These are phyloP conservation scores for Heterobasidion parviporum DNA, from an alignment of 1,284 basidiomycete genomes.

Conservation along the genomic window DNA sequence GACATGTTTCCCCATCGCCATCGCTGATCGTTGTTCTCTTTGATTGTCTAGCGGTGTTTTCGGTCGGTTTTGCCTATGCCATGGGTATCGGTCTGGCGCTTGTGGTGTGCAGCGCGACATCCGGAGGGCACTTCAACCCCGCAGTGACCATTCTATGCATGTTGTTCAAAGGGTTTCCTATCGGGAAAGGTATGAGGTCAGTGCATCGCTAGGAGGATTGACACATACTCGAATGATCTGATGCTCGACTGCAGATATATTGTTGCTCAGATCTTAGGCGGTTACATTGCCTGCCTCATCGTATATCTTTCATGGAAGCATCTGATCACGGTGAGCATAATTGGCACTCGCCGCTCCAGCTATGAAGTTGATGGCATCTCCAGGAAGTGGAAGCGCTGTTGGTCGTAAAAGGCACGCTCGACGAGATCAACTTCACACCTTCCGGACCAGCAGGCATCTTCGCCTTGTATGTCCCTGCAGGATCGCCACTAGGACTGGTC, in stretches of 20 bases:
- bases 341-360: background rate
- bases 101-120: constrained; percentile 38
- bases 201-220: constrained; percentile 16
- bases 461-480: constrained; percentile 37
- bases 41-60: constrained; percentile 36
- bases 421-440: constrained; percentile 39
- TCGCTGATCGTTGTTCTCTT: background rate
- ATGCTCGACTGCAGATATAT: constrained; percentile 38
- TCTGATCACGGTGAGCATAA: constrained; percentile 26
- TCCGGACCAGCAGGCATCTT: constrained; percentile 52
- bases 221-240: too few species aligned
- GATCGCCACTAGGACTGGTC: constrained; percentile 38
- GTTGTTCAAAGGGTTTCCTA: constrained; percentile 47
- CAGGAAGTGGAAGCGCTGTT: constrained; percentile 34
- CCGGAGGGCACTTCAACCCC: constrained; percentile 56
- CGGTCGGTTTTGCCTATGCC: constrained; percentile 50
- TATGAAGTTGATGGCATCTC: background rate
- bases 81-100: constrained; percentile 54
- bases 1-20: background rate
- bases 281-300: constrained; percentile 44
- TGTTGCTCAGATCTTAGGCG: constrained; percentile 47
- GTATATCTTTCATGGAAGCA: constrained; percentile 54
- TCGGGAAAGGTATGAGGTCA: constrained; percentile 32
- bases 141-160: constrained; percentile 44
- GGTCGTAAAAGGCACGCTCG: constrained; percentile 26